phyloP scores from a whole-genome alignment of 106 monocot species.

The Hemerocallis citrina region DNA sequence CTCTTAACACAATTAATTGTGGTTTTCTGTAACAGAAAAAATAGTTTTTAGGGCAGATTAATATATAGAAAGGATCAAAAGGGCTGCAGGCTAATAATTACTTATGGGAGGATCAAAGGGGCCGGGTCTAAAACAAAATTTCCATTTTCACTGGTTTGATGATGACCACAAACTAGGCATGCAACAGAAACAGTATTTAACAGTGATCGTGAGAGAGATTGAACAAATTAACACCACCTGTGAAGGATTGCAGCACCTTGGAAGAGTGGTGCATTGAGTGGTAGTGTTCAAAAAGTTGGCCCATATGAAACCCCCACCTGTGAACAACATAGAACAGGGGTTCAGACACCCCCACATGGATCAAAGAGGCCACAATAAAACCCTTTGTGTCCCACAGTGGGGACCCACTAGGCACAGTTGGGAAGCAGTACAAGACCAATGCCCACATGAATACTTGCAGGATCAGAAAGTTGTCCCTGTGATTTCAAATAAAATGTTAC shows the following conservation, averaged over 20 bases:
- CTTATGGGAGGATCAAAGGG: no score
- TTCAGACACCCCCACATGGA: slow-evolving; percentile 18
- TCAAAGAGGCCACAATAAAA: not conserved
- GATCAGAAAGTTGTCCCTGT: slow-evolving; percentile 91
- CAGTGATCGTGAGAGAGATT: not conserved
- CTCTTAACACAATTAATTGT: no score
- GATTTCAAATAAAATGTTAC: not conserved
- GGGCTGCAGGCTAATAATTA: no score
- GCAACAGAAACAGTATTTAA: no score
- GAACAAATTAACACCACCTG: slow-evolving; percentile 46
- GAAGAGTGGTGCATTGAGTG: slow-evolving; percentile 78
- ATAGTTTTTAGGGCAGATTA: no score
- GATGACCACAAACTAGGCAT: no score
- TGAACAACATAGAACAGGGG: slow-evolving; percentile 33
- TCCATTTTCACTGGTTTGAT: no score
- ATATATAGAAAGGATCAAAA: no score
- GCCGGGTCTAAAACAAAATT: no score
- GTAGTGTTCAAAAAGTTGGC: slow-evolving; percentile 44
- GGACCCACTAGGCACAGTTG: slow-evolving; percentile 15
- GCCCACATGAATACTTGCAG: slow-evolving; percentile 53
- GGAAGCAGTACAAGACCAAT: slow-evolving; percentile 34
- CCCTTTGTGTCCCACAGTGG: slow-evolving; percentile 41
- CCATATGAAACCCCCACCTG: slow-evolving; percentile 50
- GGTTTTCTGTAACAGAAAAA: no score
- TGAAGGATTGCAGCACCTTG: slow-evolving; percentile 55